Evolutionary conservation across 257 asterid species (phyloP).

Genomic region (Rauvolfia tetraphylla): DNA sequence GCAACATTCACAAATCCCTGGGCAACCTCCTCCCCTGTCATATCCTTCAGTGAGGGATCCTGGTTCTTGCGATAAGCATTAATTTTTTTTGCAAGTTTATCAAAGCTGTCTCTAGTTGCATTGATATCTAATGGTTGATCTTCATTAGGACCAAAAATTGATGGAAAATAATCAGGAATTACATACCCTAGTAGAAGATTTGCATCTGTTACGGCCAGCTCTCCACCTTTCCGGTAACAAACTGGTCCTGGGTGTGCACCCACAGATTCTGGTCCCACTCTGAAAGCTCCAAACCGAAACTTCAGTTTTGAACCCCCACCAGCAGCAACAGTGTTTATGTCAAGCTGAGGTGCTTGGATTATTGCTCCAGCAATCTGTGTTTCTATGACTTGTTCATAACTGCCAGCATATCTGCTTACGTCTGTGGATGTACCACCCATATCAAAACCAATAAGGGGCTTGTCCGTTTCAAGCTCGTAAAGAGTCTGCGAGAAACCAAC

Average conservation of each 20-base stretch:
- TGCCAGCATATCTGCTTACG: constrained; percentile 94
- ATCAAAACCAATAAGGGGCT: constrained; percentile 94
- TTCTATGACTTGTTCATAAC: constrained; percentile 87
- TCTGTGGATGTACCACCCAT: constrained; percentile 99
- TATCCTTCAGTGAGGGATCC: constrained; percentile 65
- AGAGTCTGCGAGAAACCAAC: constrained; percentile 97
- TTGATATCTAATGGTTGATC: constrained; percentile 70
- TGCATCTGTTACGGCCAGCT: constrained; percentile 88
- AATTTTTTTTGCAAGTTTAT: constrained; percentile 71
- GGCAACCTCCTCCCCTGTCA: constrained; percentile 91
- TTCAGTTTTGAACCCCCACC: constrained; percentile 96
- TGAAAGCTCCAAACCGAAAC: constrained; percentile 90
- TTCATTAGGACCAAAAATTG: constrained; percentile 89
- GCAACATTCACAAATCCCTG: constrained; percentile 89
- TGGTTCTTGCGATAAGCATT: constrained; percentile 66
- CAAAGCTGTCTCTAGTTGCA: constrained; percentile 67
- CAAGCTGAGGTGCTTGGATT: constrained; percentile 98
- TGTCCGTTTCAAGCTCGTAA: constrained; percentile 71
- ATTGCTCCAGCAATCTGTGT: constrained; percentile 89
- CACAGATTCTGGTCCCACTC: constrained; percentile 97
- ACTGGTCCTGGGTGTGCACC: constrained; percentile 99
- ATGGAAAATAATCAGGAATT: constrained; percentile 84
- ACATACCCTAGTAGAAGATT: constrained; percentile 82
- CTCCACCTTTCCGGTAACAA: constrained; percentile 94
- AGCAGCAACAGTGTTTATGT: constrained; percentile 96